These are phyloP conservation scores for Aspergillus fijiensis DNA, from an alignment of 2,329 filamentous ascomycete genomes.

Conservation along the genomic window DNA sequence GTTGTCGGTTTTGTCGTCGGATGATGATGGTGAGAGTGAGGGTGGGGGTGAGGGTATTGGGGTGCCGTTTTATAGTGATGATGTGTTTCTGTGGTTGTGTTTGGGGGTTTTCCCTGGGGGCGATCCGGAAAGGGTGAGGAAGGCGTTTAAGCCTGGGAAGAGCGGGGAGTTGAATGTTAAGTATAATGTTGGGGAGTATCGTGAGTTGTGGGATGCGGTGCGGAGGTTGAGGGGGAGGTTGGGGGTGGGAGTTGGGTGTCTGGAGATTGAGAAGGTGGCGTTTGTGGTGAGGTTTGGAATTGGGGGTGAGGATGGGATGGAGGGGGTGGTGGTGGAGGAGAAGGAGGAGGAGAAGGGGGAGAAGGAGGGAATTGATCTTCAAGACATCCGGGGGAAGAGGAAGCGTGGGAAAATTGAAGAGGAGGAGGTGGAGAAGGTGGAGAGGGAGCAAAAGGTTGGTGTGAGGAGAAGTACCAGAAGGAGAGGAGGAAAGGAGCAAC, in stretches of 20 bases:
- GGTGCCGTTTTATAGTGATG: constrained; percentile 46
- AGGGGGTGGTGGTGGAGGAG: not conserved
- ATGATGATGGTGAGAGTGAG: constrained; percentile 14
- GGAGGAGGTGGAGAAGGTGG: not conserved
- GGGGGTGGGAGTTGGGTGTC: constrained; percentile 12
- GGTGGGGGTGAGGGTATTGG: not conserved
- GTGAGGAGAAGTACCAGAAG: constrained; percentile 4
- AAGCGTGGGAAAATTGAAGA: not conserved
- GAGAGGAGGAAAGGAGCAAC: not conserved
- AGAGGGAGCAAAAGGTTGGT: not conserved
- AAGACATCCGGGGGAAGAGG: not conserved
- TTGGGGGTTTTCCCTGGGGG: constrained; percentile 5
- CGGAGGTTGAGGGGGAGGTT: constrained; percentile 24
- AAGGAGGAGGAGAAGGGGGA: not conserved
- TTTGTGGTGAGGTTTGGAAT: constrained; percentile 33
- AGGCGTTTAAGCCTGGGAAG: not conserved
- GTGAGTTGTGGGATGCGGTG: constrained; percentile 31
- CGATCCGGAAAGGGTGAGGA: too few relatives aligned
- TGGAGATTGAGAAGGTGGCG: constrained; percentile 39
- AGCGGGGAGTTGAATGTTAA: constrained; percentile 38
- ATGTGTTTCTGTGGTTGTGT: constrained; percentile 43
- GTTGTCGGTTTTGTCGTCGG: constrained; percentile 28
- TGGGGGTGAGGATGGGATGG: not conserved
- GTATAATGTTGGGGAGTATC: constrained; percentile 43
- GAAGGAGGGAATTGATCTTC: not conserved